These are phyloP conservation scores for Pseudoturritis turrita DNA, from an alignment of 345 rosid species.

Conservation along the genomic window DNA sequence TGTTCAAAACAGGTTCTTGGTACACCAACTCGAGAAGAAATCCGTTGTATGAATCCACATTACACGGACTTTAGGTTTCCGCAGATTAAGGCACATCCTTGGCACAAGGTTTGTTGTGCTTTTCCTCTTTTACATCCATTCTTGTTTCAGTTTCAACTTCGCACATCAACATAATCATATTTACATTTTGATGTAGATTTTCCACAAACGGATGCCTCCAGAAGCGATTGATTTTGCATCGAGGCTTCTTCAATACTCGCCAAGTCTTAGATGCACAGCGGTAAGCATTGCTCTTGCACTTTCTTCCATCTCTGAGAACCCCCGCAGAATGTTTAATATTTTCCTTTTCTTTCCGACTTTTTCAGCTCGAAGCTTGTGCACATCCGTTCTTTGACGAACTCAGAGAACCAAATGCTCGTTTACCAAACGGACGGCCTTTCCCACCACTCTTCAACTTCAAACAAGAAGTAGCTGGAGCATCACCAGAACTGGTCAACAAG, in stretches of 20 bases:
- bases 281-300: conserved; percentile 36
- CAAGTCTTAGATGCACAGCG: conserved; percentile 79
- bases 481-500: conserved; percentile 78
- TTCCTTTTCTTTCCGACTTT: not conserved
- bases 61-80: conserved; percentile 88
- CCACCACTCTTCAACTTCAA: conserved; percentile 66
- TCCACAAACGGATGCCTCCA: conserved; percentile 86
- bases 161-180: not conserved
- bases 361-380: conserved; percentile 62
- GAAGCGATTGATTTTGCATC: conserved; percentile 90
- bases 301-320: not conserved
- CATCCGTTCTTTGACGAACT: conserved; percentile 72
- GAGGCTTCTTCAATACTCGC: conserved; percentile 79
- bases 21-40: conserved; percentile 92
- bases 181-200: conserved; percentile 37
- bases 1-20: conserved; percentile 65
- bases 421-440: conserved; percentile 53
- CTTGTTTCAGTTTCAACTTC: not conserved
- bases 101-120: conserved; percentile 65
- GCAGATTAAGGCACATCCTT: conserved; percentile 88
- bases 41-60: conserved; percentile 92
- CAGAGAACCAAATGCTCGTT: conserved; percentile 54
- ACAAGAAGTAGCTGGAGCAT: conserved; percentile 68
- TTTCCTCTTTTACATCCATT: not conserved
- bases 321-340: not conserved